A percentile compares a stretch with the other conserved stretches of the same genome.
phyloP scores from a whole-genome alignment of 2,329 filamentous ascomycete genomes.

The Microsporum canis region DNA sequence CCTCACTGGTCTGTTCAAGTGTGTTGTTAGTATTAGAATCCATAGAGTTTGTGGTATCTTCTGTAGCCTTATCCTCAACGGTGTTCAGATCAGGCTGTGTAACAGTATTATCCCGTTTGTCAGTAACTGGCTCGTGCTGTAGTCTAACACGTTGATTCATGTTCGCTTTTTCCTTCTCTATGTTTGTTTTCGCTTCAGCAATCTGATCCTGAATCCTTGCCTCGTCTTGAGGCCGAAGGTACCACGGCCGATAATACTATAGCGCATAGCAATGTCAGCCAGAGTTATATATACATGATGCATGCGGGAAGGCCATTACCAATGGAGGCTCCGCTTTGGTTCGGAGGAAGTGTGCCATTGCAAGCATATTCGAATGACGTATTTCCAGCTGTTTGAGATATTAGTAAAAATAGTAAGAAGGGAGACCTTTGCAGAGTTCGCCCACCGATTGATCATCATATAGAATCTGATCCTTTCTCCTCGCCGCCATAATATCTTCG shows the following conservation, averaged over 20 bases:
- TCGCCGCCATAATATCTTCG: conserved; percentile 48
- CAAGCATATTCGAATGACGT: conserved; percentile 60
- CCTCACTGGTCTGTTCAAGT: conserved; percentile 2
- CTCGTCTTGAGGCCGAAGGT: conserved; percentile 58
- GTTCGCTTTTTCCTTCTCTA: conserved; percentile 54
- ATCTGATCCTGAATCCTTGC: conserved; percentile 60
- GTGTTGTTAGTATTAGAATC: conserved; percentile 16
- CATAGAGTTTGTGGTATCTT: conserved; percentile 18
- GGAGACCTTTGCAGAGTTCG: conserved; percentile 14
- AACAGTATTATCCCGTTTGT: conserved; percentile 12
- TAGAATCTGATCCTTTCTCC: conserved; percentile 58
- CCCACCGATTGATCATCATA: conserved; percentile 69
- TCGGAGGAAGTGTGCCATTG: conserved; percentile 59
- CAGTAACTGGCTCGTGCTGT: conserved; percentile 24
- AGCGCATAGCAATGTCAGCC: neutral
- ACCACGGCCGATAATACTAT: conserved; percentile 80
- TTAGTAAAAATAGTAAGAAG: conserved; percentile 16
- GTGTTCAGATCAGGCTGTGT: neutral
- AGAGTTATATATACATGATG: conserved; percentile 4
- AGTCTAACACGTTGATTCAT: conserved; percentile 42
- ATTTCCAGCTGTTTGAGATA: conserved; percentile 53
- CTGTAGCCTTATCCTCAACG: conserved; percentile 6
- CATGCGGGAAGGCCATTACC: conserved; percentile 39
- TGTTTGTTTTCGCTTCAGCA: conserved; percentile 49
- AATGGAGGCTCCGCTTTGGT: conserved; percentile 62